These are phyloP conservation scores for Rhizophagus clarus DNA, from an alignment of 192 early-diverging fungal genomes.

Conservation along the genomic window DNA sequence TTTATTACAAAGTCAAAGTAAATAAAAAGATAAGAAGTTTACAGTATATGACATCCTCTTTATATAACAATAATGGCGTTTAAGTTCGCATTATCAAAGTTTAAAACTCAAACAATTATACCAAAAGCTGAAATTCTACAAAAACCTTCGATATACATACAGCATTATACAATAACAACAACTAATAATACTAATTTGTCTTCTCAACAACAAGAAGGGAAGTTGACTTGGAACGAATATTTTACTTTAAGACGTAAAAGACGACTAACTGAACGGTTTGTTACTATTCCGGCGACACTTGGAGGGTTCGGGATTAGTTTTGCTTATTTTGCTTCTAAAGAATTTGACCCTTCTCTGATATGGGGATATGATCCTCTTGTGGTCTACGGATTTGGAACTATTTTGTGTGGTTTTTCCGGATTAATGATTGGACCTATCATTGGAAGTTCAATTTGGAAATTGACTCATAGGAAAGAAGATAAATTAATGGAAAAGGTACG, in stretches of 20 bases:
- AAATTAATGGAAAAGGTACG: conserved; percentile 50
- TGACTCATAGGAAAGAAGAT: conserved; percentile 47
- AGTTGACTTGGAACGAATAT: conserved; percentile 29
- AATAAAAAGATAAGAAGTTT: background rate
- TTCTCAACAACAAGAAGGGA: background rate
- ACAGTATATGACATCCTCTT: background rate
- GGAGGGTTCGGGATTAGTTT: conserved; percentile 6
- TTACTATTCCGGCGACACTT: conserved; percentile 18
- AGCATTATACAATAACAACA: background rate
- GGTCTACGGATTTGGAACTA: conserved; percentile 50
- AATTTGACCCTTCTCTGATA: conserved; percentile 26
- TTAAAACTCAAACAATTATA: background rate
- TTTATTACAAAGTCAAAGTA: too few relatives aligned
- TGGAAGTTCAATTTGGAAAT: conserved; percentile 61
- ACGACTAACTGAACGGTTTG: background rate
- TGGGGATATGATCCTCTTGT: conserved; percentile 24
- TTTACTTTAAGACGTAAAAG: conserved; percentile 7
- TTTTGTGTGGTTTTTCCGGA: conserved; percentile 61
- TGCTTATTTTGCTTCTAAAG: conserved; percentile 20
- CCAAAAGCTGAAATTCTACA: background rate
- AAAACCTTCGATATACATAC: background rate
- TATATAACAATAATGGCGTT: background rate
- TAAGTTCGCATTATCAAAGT: background rate
- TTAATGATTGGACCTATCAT: conserved; percentile 66
- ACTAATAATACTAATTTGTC: background rate